Evolutionary conservation across 352 stramenopile genomes (phyloP).

Genomic region (Globisporangium alternatum): DNA sequence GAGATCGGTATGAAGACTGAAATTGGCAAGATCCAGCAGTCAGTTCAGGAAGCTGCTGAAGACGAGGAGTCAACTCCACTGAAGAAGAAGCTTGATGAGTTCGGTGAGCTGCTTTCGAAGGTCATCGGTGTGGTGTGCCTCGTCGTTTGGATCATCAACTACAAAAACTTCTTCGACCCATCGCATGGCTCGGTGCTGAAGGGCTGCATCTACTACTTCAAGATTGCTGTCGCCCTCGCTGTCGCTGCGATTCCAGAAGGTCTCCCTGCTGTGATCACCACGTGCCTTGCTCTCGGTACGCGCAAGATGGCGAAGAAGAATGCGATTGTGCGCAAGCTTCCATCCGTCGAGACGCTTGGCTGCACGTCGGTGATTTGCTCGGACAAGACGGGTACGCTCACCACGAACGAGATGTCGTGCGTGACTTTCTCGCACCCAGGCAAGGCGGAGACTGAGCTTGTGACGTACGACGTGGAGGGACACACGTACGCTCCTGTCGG

Average conservation of each 20-base stretch:
- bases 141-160: constrained; percentile 96
- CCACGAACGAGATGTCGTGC: constrained; percentile 98
- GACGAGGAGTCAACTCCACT: constrained; percentile 96
- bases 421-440: constrained; percentile 75
- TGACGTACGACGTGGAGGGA: constrained; percentile 92
- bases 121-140: constrained; percentile 98
- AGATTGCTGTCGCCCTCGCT: constrained; percentile 97
- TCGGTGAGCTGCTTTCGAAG: constrained; percentile 94
- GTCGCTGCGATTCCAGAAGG: constrained; percentile 99
- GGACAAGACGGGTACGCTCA: constrained; percentile 95
- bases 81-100: constrained; percentile 98
- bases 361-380: constrained; percentile 95
- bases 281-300: constrained; percentile 94
- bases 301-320: constrained; percentile 97
- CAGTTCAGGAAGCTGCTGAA: constrained; percentile 90
- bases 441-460: constrained; percentile 61
- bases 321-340: constrained; percentile 98
- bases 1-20: constrained; percentile 97
- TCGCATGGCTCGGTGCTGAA: constrained; percentile 89
- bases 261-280: constrained; percentile 98
- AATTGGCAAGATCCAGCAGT: constrained; percentile 97
- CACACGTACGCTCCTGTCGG: constrained; percentile 92
- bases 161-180: constrained; percentile 95
- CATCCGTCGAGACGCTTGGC: constrained; percentile 97
- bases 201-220: constrained; percentile 99